These are phyloP conservation scores for Vigna angularis DNA, from an alignment of 306 rosid species.

Conservation along the genomic window DNA sequence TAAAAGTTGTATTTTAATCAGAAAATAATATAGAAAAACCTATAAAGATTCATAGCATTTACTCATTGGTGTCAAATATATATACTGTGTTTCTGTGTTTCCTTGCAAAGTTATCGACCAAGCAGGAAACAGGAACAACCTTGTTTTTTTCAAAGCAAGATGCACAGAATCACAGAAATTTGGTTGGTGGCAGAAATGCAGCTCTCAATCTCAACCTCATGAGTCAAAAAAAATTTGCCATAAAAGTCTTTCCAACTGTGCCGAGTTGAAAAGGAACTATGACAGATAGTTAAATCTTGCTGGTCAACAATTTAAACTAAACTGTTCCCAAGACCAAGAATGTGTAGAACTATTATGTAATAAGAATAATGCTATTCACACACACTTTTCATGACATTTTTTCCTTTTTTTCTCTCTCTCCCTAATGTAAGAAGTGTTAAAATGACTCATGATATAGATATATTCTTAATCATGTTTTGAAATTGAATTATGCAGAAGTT, in stretches of 20 bases:
- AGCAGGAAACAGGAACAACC: neutral
- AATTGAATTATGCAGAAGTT: slow-evolving; percentile 11
- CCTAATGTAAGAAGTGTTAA: neutral
- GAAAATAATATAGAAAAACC: too few species aligned
- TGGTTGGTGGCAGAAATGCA: neutral
- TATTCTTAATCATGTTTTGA: neutral
- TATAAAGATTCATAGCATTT: too few species aligned
- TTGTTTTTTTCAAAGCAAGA: neutral
- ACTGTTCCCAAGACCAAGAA: slow-evolving; percentile 21
- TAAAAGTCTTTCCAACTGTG: neutral
- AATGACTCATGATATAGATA: neutral
- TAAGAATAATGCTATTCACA: slow-evolving; percentile 4
- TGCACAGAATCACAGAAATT: neutral
- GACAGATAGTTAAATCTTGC: neutral
- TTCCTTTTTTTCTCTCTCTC: neutral
- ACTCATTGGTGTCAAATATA: too few species aligned
- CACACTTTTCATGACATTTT: neutral
- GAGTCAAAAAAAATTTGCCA: neutral
- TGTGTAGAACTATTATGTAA: slow-evolving; percentile 5
- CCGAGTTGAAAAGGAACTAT: neutral
- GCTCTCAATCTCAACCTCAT: neutral
- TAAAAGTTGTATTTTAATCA: too few species aligned
- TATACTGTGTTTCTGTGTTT: too few species aligned
- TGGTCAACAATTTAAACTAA: slow-evolving; percentile 22
- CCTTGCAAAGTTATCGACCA: neutral